These are phyloP conservation scores for Chytriomyces sp. DNA, from an alignment of 192 early-diverging fungal species.

Conservation along the genomic window DNA sequence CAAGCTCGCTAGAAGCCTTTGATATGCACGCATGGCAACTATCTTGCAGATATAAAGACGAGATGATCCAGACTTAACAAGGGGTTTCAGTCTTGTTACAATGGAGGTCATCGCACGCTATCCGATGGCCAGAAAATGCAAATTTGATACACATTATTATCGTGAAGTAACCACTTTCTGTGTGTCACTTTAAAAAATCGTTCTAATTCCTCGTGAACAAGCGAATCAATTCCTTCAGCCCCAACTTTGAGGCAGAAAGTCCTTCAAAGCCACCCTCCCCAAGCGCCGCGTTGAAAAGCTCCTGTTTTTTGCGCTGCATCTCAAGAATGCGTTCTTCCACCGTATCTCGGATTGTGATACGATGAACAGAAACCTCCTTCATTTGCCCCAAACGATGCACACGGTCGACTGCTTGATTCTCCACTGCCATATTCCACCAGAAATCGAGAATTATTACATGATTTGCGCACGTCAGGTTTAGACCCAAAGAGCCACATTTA, in stretches of 20 bases:
- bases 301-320: slow-evolving; percentile 67
- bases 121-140: no score
- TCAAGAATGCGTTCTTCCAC: slow-evolving; percentile 72
- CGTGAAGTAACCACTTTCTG: no score
- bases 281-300: slow-evolving; percentile 37
- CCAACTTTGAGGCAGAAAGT: slow-evolving; percentile 18
- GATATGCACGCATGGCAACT: no score
- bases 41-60: no score
- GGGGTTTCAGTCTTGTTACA: no score
- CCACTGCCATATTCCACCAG: slow-evolving; percentile 72
- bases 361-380: slow-evolving; percentile 60
- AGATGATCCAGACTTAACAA: no score
- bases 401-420: slow-evolving; percentile 66
- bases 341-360: slow-evolving; percentile 63
- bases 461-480: slow-evolving; percentile 48
- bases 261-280: slow-evolving; percentile 37
- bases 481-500: slow-evolving; percentile 46
- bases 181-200: no score
- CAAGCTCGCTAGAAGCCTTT: no score
- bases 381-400: slow-evolving; percentile 28
- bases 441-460: slow-evolving; percentile 46
- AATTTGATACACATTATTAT: no score
- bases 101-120: no score
- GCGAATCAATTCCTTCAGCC: slow-evolving; percentile 36
- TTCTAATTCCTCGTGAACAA: no score